Evolutionary conservation across 1,284 basidiomycete genomes (phyloP), one percentile per base, ranked within the genome.

Genomic region (Leccinum solheimii): DNA sequence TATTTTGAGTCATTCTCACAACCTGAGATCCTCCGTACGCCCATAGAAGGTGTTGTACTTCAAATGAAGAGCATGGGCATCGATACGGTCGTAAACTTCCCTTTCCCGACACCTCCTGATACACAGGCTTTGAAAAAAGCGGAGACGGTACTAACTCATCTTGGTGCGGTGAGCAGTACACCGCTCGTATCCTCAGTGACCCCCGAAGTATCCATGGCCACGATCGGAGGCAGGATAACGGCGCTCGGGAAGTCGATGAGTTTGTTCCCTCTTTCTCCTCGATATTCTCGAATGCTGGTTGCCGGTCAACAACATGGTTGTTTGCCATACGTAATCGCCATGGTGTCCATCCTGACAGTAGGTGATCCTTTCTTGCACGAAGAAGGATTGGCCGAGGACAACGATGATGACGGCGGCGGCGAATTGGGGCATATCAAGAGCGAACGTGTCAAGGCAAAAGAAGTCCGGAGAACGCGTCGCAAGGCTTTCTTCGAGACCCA

Each of bases 41-140:
- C 97, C 0, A 97, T 99, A 69, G 97, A 99, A 70, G 96, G 96
- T 0, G 88, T 99, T 26, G 94, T 99, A 11, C 81, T 99, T 38
- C 95, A 98, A 77, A 99, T 99, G 97, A 99, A 99, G 82, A 90
- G 89, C 73, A 98, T 99, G 96, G 95, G 98, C 72, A 96, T 99
- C 63, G 96, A 98, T 71, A 85, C 94, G 0, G 95, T 99, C 23
- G 83, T 93, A 69, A 98, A 98, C 77, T 99, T 99, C 75, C 97
- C 97, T 10, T 99, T 99, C 79, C 97, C 97, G 0, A 98, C 97
- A 0, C 90, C 97, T 9, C 97, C 97, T 0, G 93, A 98, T 73
- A 85, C 91, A n/a, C 69, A 76, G 4, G 84, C 87, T 10, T 79
- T 99, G 30, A 83, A 80, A 59, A 90, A 90, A 69, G 95, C 97